phyloP scores from a whole-genome alignment of 441 rosid genomes.

The Bruguiera hainesii region DNA sequence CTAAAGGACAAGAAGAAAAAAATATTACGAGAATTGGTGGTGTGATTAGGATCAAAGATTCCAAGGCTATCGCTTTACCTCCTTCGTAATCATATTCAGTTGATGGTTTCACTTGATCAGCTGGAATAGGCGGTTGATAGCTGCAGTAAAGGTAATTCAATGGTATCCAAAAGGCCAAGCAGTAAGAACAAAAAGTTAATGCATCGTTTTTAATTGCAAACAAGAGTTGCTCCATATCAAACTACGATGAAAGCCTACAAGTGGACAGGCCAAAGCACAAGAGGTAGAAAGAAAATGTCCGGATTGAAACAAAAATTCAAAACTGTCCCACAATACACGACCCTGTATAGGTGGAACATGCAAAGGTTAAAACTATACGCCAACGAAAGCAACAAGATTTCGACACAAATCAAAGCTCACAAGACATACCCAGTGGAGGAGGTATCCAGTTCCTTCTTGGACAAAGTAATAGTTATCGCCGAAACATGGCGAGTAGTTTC shows the following conservation, averaged over 20 bases:
- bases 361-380: neutral
- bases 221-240: no score
- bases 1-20: constrained; percentile 1
- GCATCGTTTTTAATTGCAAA: no score
- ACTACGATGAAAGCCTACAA: no score
- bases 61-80: constrained; percentile 21
- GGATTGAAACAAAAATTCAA: no score
- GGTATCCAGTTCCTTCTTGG: constrained; percentile 39
- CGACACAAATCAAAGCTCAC: neutral
- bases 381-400: neutral
- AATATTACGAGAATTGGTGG: neutral
- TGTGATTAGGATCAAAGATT: neutral
- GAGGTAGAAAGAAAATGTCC: no score
- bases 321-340: neutral
- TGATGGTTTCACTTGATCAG: constrained; percentile 37
- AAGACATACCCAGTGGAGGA: constrained; percentile 37
- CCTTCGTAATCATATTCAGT: constrained; percentile 37
- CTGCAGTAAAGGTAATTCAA: constrained; percentile 15
- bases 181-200: no score
- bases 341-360: neutral
- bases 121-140: constrained; percentile 49
- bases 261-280: no score
- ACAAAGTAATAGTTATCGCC: constrained; percentile 37
- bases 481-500: constrained; percentile 51
- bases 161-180: neutral